These are phyloP conservation scores for Coprinopsis strossmayeri DNA, from an alignment of 768 basidiomycete genomes.

Conservation along the genomic window DNA sequence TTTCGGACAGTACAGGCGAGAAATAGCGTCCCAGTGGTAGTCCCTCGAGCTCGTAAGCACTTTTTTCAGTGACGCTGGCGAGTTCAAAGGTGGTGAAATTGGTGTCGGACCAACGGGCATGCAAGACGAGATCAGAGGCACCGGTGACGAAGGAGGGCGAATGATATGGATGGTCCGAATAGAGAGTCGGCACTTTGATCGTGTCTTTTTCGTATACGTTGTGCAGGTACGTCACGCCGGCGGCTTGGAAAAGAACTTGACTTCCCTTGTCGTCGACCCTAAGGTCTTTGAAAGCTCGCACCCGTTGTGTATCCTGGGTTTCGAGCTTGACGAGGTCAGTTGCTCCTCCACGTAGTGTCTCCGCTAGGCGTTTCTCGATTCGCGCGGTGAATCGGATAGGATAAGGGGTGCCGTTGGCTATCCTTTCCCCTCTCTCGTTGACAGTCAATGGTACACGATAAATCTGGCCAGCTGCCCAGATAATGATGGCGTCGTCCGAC, in stretches of 20 bases:
- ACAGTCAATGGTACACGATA: conserved; percentile 49
- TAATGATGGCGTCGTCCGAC: conserved; percentile 50
- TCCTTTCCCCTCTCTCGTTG: conserved; percentile 49
- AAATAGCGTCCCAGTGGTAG: conserved; percentile 63
- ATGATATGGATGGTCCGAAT: conserved; percentile 48
- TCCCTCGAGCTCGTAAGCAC: conserved; percentile 43
- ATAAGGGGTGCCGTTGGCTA: conserved; percentile 32
- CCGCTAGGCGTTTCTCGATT: conserved; percentile 58
- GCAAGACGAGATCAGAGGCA: conserved; percentile 45
- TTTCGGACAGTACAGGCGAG: conserved; percentile 48
- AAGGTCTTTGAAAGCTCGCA: conserved; percentile 58
- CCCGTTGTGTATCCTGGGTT: conserved; percentile 44
- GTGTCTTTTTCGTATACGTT: conserved; percentile 26
- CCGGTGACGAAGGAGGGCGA: conserved; percentile 61
- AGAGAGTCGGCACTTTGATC: conserved; percentile 39
- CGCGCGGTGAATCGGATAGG: conserved; percentile 56
- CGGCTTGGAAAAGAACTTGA: conserved; percentile 60
- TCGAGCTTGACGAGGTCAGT: conserved; percentile 47
- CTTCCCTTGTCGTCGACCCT: conserved; percentile 47
- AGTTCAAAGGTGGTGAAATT: conserved; percentile 62
- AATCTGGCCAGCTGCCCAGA: conserved; percentile 73
- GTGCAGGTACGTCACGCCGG: conserved; percentile 51
- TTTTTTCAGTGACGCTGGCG: conserved; percentile 40
- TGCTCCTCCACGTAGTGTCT: conserved; percentile 44
- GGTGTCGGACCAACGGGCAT: conserved; percentile 63